phyloP scores from a whole-genome alignment of 2,329 filamentous ascomycete species.

The Fusarium foetens region DNA sequence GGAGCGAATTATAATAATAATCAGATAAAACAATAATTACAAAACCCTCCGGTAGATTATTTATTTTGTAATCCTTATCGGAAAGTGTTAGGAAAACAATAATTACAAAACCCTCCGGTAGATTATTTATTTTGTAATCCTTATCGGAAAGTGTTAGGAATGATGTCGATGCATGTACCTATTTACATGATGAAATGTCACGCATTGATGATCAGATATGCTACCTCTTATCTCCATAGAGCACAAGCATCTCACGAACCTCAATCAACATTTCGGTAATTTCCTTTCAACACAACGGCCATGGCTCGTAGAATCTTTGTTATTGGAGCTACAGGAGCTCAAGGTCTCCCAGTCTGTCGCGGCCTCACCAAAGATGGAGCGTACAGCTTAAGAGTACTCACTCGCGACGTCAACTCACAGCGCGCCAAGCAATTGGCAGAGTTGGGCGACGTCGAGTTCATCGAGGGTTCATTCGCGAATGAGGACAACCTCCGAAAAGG shows the following conservation, averaged over 20 bases:
- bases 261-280: accelerated
- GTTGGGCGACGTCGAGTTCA: not conserved
- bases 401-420: not conserved
- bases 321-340: conserved; percentile 17
- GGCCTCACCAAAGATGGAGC: conserved; percentile 4
- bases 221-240: accelerated
- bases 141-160: accelerated
- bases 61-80: accelerated
- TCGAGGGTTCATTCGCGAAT: conserved; percentile 7
- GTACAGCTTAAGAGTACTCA: conserved; percentile 17
- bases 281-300: accelerated
- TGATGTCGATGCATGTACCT: accelerated
- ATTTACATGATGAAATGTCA: accelerated
- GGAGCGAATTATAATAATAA: not conserved
- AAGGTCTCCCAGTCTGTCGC: conserved; percentile 12
- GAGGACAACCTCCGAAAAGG: conserved; percentile 9
- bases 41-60: not conserved
- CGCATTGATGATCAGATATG: not conserved
- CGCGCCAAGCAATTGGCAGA: not conserved
- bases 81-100: too few relatives aligned
- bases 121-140: accelerated
- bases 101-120: not conserved
- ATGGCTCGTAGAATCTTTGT: conserved; percentile 13
- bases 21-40: not conserved
- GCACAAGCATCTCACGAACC: accelerated